Evolutionary conservation across 306 rosid species (phyloP).

Genomic region (Lathyrus tuberosus): DNA sequence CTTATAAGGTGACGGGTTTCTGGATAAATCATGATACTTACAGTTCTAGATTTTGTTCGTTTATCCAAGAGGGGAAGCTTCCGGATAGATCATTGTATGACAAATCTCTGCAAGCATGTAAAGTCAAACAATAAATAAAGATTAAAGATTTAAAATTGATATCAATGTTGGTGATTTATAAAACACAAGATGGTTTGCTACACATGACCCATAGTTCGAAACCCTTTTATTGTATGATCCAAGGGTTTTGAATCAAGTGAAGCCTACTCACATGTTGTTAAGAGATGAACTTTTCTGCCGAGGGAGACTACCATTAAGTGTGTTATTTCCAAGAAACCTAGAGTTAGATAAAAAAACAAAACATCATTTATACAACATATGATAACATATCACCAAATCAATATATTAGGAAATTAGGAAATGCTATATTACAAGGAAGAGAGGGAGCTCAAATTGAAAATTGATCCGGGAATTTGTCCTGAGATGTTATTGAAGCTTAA

Average conservation of each 20-base stretch:
- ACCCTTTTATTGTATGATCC: neutral
- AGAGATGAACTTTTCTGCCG: constrained; percentile 51
- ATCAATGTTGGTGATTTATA: neutral
- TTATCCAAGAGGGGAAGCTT: constrained; percentile 79
- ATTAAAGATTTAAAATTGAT: constrained; percentile 9
- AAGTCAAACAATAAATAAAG: constrained; percentile 7
- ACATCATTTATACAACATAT: constrained; percentile 23
- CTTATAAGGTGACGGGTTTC: too few relatives aligned
- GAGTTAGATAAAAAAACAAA: constrained; percentile 18
- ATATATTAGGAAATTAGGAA: constrained; percentile 24
- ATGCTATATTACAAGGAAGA: constrained; percentile 57
- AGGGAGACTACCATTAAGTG: constrained; percentile 65
- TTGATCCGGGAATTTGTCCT: constrained; percentile 59
- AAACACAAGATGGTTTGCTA: neutral
- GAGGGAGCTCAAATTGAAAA: constrained; percentile 70
- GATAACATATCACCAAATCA: constrained; percentile 14
- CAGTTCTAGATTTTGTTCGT: constrained; percentile 52
- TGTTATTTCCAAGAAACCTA: constrained; percentile 86
- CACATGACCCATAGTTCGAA: neutral
- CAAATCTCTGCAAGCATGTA: constrained; percentile 66
- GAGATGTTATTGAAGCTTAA: constrained; percentile 84
- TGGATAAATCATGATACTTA: constrained; percentile 37
- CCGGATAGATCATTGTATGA: constrained; percentile 80
- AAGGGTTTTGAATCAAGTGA: neutral
- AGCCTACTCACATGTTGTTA: constrained; percentile 58